Conservation (phyloP, 2,329 filamentous ascomycete species). For the Colletotrichum ledebouriae region DNA sequence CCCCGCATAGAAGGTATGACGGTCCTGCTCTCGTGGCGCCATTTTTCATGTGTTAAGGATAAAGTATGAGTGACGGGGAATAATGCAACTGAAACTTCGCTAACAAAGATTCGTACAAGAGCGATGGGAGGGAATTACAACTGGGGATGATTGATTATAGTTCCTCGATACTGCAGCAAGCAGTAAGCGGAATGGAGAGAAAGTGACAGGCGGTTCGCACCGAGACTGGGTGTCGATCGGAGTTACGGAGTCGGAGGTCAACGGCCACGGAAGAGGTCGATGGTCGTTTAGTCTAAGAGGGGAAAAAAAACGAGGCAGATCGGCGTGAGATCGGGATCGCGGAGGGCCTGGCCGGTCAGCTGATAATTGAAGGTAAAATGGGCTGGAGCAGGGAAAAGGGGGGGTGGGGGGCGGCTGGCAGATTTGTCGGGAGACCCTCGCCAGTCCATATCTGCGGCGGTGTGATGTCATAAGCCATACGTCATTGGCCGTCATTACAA, state of each 20-base stretch:
- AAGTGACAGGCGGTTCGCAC: constrained; percentile 8
- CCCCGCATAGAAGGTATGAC: constrained; percentile 82
- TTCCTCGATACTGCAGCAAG: not conserved
- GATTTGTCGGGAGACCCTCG: constrained; percentile 29
- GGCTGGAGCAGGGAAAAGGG: not conserved
- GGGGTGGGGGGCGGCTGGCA: not conserved
- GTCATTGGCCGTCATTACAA: constrained; percentile 36
- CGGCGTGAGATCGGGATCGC: constrained; percentile 38
- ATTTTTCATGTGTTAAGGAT: constrained; percentile 13
- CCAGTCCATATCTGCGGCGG: constrained; percentile 24
- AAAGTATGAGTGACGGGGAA: constrained; percentile 11
- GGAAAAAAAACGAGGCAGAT: constrained; percentile 21
- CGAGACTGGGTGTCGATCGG: constrained; percentile 33
- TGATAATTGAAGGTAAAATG: constrained; percentile 25
- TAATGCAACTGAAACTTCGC: constrained; percentile 8
- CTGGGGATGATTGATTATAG: constrained; percentile 21
- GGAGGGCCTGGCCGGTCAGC: constrained; percentile 33
- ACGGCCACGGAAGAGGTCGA: constrained; percentile 5
- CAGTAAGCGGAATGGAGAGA: not conserved
- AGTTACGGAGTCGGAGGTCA: constrained; percentile 27
- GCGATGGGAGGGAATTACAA: constrained; percentile 11
- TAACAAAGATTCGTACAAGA: constrained; percentile 5
- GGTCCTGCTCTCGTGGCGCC: constrained; percentile 40
- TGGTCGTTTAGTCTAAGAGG: constrained; percentile 1
- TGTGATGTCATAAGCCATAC: constrained; percentile 40